A percentile compares a stretch with the other conserved stretches of the same genome.
Evolutionary conservation across 1,284 basidiomycete genomes (phyloP).

Genomic region (Anthracocystis setariae): DNA sequence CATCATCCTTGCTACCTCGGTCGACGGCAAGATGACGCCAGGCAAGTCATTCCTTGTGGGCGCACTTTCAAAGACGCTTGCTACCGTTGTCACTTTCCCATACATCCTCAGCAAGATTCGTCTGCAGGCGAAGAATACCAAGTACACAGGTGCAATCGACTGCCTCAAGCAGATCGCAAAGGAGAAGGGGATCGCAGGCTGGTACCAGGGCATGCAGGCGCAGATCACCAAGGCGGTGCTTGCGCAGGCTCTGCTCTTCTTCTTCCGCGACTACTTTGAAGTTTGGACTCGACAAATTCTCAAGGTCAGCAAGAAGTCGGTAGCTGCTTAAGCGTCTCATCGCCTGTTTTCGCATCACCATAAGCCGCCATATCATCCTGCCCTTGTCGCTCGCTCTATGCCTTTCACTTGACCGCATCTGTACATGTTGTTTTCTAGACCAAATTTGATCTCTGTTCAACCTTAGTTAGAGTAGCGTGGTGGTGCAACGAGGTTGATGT

Average conservation of each 20-base stretch:
- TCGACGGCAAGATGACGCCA: constrained; percentile 78
- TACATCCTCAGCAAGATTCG: constrained; percentile 95
- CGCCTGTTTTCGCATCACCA: too few relatives aligned
- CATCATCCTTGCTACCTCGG: constrained; percentile 70
- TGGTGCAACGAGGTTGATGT: too few relatives aligned
- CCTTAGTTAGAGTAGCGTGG: too few relatives aligned
- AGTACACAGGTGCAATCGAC: constrained; percentile 78
- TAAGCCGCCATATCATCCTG: too few relatives aligned
- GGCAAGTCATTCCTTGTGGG: constrained; percentile 86
- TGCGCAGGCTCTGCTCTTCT: constrained; percentile 74
- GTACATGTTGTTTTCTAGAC: constrained; percentile 11
- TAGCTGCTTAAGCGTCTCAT: constrained; percentile 6
- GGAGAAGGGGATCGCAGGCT: constrained; percentile 75
- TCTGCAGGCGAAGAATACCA: constrained; percentile 78
- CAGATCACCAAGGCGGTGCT: constrained; percentile 89
- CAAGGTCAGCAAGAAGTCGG: constrained; percentile 38
- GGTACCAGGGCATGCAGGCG: constrained; percentile 93
- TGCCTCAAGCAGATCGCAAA: constrained; percentile 79
- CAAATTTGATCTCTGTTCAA: constrained; percentile 1
- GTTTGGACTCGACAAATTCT: constrained; percentile 64
- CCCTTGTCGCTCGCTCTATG: neutral
- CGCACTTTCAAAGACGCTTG: constrained; percentile 93
- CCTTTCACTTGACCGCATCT: constrained; percentile 17
- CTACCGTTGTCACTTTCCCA: constrained; percentile 73
- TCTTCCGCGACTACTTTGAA: constrained; percentile 66